phyloP scores from a whole-genome alignment of 495 filamentous ascomycete species.

The Neurospora sp. region DNA sequence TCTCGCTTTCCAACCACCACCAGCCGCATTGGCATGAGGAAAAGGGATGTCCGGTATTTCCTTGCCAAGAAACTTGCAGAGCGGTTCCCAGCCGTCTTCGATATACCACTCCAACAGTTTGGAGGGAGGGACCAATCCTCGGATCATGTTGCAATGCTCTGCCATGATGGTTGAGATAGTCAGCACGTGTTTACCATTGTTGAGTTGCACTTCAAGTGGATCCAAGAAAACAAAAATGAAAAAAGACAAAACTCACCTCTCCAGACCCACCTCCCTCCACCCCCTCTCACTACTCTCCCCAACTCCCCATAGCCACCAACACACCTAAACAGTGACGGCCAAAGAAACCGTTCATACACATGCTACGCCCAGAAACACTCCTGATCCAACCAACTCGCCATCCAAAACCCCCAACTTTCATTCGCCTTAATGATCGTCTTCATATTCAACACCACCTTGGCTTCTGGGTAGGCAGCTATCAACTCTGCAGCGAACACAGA shows the following conservation, averaged over 20 bases:
- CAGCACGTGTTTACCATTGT: neutral
- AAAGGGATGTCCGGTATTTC: slow-evolving; percentile 32
- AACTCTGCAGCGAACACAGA: too few relatives aligned
- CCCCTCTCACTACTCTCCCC: slow-evolving; percentile 9
- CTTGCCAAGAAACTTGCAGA: slow-evolving; percentile 38
- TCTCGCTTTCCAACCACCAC: slow-evolving; percentile 14
- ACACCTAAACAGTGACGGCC: slow-evolving; percentile 16
- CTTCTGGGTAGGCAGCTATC: too few relatives aligned
- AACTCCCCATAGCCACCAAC: slow-evolving; percentile 11
- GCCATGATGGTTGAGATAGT: neutral
- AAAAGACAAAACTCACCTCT: slow-evolving; percentile 6
- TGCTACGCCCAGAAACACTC: slow-evolving; percentile 23
- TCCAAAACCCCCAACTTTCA: neutral
- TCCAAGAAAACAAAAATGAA: neutral
- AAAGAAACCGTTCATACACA: slow-evolving; percentile 17
- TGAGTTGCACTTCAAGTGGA: too few relatives aligned
- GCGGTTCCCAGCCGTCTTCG: slow-evolving; percentile 39
- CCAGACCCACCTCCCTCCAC: slow-evolving; percentile 11
- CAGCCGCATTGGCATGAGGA: slow-evolving; percentile 24
- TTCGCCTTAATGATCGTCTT: too few relatives aligned
- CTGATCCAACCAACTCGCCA: slow-evolving; percentile 11
- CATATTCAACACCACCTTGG: too few relatives aligned
- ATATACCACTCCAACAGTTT: slow-evolving; percentile 37
- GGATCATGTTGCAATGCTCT: slow-evolving; percentile 22
- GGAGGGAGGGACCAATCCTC: slow-evolving; percentile 30